Base-by-base conservation (phyloP, 345 rosid genomes). In the Arabis hirsuta region DNA sequence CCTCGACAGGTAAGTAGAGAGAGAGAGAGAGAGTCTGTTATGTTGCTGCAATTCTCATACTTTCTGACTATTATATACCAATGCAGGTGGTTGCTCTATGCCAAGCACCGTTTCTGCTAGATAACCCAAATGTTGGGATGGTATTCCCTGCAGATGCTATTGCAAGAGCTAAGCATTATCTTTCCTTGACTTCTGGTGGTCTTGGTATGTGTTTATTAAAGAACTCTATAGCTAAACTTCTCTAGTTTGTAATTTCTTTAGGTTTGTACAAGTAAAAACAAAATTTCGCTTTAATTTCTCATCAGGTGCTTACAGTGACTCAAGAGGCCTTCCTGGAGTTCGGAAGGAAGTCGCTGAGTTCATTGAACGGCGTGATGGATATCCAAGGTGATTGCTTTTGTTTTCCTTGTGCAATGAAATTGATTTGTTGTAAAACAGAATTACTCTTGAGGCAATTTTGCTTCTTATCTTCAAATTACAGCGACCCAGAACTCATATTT, bases 261-360 rank as follows among this genome's bases (percentile, higher is more conserved):
- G 12, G 4, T 62, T 11, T 31, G 14, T 7, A 41, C 6, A 24
- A 34, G 27, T 47, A 16, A 14, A 52, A 36, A 74, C 16, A 13
- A 1, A 42, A 7, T 11, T 10, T 67, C 50, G 32, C 19, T 16
- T 16, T 66, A 24, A 4, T 7, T 4, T 39, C 46, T 68, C 6
- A 74, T 54, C 74, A 91, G 99, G 99, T 81, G 97, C 99, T 79
- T 95, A 95, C 74, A 91, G 92, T 80, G 99, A 95, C 62, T 90
- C 99, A 31, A 85, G 97, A 77, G 97, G 98, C 57, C 53, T 91
- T 74, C 96, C 93, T 0, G 97, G 91, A 60, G 61, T 94, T 39
- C 77, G 97, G 62, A 87, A 94, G 74, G 98, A 91, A 81, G 97
- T 91, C 42, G 96, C 96, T 8, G 90, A 91, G 69, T 94, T 91